Evolutionary conservation across 176 grass and related monocot genomes (phyloP), one percentile per base, ranked within the genome.

Genomic region (Dendrocalamus sinicus): DNA sequence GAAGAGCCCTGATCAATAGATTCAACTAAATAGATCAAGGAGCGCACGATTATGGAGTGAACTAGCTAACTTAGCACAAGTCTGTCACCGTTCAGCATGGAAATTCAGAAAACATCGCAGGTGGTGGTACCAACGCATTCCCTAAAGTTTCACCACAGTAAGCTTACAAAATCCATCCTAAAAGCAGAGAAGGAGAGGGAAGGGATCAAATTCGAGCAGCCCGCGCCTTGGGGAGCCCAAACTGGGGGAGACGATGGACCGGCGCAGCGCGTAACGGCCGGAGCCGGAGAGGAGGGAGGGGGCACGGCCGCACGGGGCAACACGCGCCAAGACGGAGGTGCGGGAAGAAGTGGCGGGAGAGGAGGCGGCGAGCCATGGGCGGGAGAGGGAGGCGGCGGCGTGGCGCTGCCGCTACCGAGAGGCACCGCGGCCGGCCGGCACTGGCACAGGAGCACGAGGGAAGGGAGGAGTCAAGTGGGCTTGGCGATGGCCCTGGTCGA

Each of bases 341-440:
- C 59, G 58, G 28, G 41, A 79, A 28, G 50, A 90, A 3, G 75
- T 84, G 80, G 75, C 80, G 12, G 50, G 67, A 74, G 37, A 90
- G 80, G 61, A 91, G 50, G 68, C 74, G 62, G 75, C 80, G 80
- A 46, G 89, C 75, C 89, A 90, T 83, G 39, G 47, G 70, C 44
- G 7, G 46, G 58, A 35, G 44, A 67, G 14, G 48, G 72, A 14
- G 0, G 20, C 1, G 50, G 19, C 12, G 5, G 35, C 13, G 35
- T 39, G 51, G 46, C 32, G 10, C 66, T 82, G 58, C 3, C 41
- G 48, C 66, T 82, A 71, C 3, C 41, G 48, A 54, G 78, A 24
- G 78, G 47, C 30, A 32, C 30, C 30, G 30, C 30, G 37, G 37
- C 4, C 4, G 37, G 35, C 35, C 35, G 4, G 37, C 4, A 39